These are phyloP conservation scores for Fusarium praegraminearum DNA, from an alignment of 2,329 filamentous ascomycete species.

Conservation along the genomic window DNA sequence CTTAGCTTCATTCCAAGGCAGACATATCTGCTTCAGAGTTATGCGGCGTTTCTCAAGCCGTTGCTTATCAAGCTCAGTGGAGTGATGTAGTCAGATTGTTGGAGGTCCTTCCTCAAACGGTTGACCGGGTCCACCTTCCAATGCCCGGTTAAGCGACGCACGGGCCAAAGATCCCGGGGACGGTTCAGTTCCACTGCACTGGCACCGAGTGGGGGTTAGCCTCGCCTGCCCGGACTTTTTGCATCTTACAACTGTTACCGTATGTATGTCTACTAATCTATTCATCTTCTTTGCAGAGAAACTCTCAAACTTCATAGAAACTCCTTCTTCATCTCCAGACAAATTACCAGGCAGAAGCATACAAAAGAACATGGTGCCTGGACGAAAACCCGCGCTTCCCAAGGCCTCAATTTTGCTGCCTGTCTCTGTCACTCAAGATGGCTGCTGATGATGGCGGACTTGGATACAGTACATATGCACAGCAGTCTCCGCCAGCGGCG, in stretches of 20 bases:
- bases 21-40: neutral
- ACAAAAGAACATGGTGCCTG: neutral
- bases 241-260: neutral
- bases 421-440: conserved; percentile 12
- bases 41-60: neutral
- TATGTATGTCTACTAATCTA: neutral
- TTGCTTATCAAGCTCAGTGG: conserved; percentile 3
- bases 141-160: conserved; percentile 10
- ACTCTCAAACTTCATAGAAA: neutral
- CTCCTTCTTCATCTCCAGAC: neutral
- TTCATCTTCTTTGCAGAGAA: neutral
- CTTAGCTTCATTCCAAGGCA: neutral
- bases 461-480: neutral
- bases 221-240: neutral
- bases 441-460: conserved; percentile 7
- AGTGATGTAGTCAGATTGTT: conserved; percentile 5
- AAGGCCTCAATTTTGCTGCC: conserved; percentile 19
- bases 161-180: conserved; percentile 21
- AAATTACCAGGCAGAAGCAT: neutral
- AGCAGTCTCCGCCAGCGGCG: conserved; percentile 8
- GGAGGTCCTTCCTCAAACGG: conserved; percentile 29
- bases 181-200: conserved; percentile 2
- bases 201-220: conserved; percentile 6
- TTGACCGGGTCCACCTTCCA: conserved; percentile 20
- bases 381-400: neutral